phyloP scores from a whole-genome alignment of 495 filamentous ascomycete genomes.

The Penicillium ochrochloron region DNA sequence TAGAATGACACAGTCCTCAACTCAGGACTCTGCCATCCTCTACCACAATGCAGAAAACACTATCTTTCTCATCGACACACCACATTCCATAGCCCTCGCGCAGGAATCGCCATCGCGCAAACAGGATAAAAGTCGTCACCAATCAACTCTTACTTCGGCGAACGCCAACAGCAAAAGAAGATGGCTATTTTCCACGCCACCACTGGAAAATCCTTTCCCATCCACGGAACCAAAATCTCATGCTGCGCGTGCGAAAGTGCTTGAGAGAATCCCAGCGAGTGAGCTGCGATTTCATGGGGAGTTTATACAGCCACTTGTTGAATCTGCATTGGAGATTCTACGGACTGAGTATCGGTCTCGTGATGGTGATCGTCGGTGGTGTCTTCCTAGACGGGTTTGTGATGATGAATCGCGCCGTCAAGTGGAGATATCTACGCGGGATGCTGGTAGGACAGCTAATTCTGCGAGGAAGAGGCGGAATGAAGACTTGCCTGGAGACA shows the following conservation, averaged over 20 bases:
- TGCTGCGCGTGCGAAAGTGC: constrained; percentile 42
- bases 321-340: constrained; percentile 36
- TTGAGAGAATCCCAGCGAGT: constrained; percentile 33
- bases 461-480: constrained; percentile 21
- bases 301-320: constrained; percentile 37
- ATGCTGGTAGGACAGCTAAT: not conserved
- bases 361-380: constrained; percentile 40
- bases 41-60: constrained; percentile 52
- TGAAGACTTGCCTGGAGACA: constrained; percentile 6
- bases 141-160: not conserved
- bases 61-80: constrained; percentile 65
- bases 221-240: constrained; percentile 50
- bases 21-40: constrained; percentile 43
- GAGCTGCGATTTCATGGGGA: constrained; percentile 38
- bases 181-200: constrained; percentile 38
- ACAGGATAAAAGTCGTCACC: not conserved
- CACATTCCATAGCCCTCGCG: constrained; percentile 59
- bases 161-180: constrained; percentile 4
- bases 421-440: constrained; percentile 4
- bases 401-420: constrained; percentile 14
- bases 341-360: constrained; percentile 9
- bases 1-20: constrained; percentile 14
- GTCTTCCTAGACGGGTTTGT: constrained; percentile 34
- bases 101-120: constrained; percentile 29
- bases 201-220: constrained; percentile 40